Conservation (phyloP, 2,329 filamentous ascomycete species). For the Zarea fungicola region DNA sequence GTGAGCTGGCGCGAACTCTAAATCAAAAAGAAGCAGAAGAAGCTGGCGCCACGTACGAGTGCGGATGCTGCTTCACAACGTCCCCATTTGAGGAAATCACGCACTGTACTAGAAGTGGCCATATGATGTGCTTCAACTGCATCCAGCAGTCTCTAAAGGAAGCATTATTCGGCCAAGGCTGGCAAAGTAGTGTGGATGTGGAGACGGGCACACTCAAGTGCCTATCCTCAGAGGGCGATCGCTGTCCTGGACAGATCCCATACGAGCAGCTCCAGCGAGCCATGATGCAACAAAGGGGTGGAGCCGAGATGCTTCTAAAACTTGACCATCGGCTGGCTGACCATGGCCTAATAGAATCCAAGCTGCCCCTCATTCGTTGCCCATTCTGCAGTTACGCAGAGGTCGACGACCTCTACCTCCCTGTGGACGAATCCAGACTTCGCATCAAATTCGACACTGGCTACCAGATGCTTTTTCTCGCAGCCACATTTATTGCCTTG, state of each 20-base stretch:
- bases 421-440: slow-evolving; percentile 48
- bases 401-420: slow-evolving; percentile 70
- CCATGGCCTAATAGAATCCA: slow-evolving; percentile 67
- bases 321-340: slow-evolving; percentile 76
- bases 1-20: slow-evolving; percentile 45
- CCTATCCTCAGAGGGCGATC: slow-evolving; percentile 65
- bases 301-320: slow-evolving; percentile 64
- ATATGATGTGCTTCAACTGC: slow-evolving; percentile 77
- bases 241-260: slow-evolving; percentile 72
- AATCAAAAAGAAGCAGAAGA: slow-evolving; percentile 57
- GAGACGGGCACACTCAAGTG: slow-evolving; percentile 72
- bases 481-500: slow-evolving; percentile 48
- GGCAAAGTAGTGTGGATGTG: slow-evolving; percentile 72
- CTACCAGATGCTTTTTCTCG: slow-evolving; percentile 44
- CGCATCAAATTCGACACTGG: slow-evolving; percentile 50
- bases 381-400: slow-evolving; percentile 92
- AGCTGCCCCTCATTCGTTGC: slow-evolving; percentile 73
- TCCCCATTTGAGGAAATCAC: slow-evolving; percentile 69
- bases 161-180: slow-evolving; percentile 88
- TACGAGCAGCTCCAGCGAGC: slow-evolving; percentile 66
- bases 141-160: slow-evolving; percentile 78
- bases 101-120: slow-evolving; percentile 61
- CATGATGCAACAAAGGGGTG: slow-evolving; percentile 63
- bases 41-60: slow-evolving; percentile 57
- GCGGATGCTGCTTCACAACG: slow-evolving; percentile 71